These are phyloP conservation scores for Sarocladium kiliense DNA, from an alignment of 2,329 filamentous ascomycete genomes.

Conservation along the genomic window DNA sequence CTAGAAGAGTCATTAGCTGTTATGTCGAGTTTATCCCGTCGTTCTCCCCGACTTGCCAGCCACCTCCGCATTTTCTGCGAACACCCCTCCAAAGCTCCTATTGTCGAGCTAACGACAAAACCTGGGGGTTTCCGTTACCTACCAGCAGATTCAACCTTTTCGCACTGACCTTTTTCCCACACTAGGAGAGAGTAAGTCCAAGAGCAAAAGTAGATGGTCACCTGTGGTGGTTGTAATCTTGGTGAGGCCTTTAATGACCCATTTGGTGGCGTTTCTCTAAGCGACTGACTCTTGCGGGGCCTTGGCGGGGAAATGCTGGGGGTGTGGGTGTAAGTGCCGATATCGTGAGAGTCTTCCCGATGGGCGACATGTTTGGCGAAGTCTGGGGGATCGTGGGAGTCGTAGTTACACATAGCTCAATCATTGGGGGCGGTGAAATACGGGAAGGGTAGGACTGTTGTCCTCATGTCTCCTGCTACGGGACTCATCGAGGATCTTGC, in stretches of 20 bases:
- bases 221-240: background rate
- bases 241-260: background rate
- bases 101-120: conserved; percentile 5
- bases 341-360: background rate
- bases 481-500: too few relatives aligned
- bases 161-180: too few relatives aligned
- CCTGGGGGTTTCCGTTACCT: conserved; percentile 5
- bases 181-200: too few relatives aligned
- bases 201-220: too few relatives aligned
- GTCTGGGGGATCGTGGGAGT: background rate
- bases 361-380: too few relatives aligned
- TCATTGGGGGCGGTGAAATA: too few relatives aligned
- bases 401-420: too few relatives aligned
- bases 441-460: too few relatives aligned
- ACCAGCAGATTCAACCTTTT: too few relatives aligned
- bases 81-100: background rate
- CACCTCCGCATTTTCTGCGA: background rate
- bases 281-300: background rate
- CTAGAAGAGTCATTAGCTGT: background rate
- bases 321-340: background rate
- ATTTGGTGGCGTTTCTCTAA: background rate
- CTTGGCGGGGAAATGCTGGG: background rate
- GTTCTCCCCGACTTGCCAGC: background rate
- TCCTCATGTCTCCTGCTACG: too few relatives aligned
- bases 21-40: background rate